Evolutionary conservation across 768 basidiomycete species (phyloP).

Genomic region (Albatrellus ellisii): DNA sequence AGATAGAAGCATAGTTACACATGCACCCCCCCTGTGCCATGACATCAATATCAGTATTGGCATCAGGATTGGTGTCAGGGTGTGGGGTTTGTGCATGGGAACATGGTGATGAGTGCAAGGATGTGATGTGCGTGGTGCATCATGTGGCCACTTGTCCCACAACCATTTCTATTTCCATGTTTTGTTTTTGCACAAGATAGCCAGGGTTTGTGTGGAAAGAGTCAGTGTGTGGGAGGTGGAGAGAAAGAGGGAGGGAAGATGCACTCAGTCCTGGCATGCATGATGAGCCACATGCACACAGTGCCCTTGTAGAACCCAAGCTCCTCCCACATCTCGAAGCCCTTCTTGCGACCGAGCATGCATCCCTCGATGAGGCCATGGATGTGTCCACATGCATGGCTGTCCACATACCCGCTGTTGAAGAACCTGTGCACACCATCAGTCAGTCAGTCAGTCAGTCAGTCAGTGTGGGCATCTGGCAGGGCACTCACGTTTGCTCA

Average conservation of each 20-base stretch:
- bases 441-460: neutral
- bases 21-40: too few species aligned
- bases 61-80: too few species aligned
- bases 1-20: too few species aligned
- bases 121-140: constrained; percentile 54
- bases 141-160: constrained; percentile 37
- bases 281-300: constrained; percentile 52
- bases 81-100: constrained; percentile 70
- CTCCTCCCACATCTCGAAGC: constrained; percentile 96
- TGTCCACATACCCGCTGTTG: constrained; percentile 60
- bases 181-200: too few species aligned
- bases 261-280: constrained; percentile 27
- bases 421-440: constrained; percentile 47
- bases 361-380: constrained; percentile 89
- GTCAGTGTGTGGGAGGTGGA: too few species aligned
- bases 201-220: too few species aligned
- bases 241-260: too few species aligned
- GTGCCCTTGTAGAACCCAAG: constrained; percentile 88
- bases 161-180: too few species aligned
- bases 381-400: constrained; percentile 72
- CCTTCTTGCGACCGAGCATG: constrained; percentile 77
- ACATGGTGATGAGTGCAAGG: constrained; percentile 56
- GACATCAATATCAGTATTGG: constrained; percentile 54
- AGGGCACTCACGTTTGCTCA: constrained; percentile 17
- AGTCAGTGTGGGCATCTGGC: neutral